Conservation (phyloP, 768 basidiomycete genomes). For the Kwoniella heveanensis region DNA sequence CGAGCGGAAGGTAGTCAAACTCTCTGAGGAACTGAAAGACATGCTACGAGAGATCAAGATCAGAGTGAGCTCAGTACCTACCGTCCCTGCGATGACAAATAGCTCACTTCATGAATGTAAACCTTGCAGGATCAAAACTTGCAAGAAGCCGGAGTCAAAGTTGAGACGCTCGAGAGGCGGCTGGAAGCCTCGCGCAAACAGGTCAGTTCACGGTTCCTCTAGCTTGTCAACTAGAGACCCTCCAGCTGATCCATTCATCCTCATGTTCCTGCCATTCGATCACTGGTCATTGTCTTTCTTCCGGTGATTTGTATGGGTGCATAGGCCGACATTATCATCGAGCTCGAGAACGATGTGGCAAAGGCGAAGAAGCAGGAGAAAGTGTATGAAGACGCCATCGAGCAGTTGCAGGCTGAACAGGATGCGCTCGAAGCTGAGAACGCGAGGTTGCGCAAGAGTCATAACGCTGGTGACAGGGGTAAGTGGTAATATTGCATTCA, state of each 20-base stretch:
- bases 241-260: too few relatives aligned
- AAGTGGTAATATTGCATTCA: too few relatives aligned
- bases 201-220: too few relatives aligned
- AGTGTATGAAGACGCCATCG: conserved; percentile 89
- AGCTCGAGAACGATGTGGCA: conserved; percentile 76
- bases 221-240: too few relatives aligned
- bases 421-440: conserved; percentile 87
- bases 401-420: conserved; percentile 84
- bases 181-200: conserved; percentile 90
- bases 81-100: not conserved
- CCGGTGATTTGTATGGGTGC: too few relatives aligned
- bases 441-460: conserved; percentile 68
- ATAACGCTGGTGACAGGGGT: conserved; percentile 62
- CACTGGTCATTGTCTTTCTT: not conserved
- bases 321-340: conserved; percentile 71
- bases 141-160: conserved; percentile 87
- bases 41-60: conserved; percentile 78
- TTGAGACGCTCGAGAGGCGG: conserved; percentile 90
- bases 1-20: conserved; percentile 78
- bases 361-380: conserved; percentile 86
- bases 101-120: not conserved
- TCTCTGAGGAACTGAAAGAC: conserved; percentile 87
- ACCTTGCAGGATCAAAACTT: conserved; percentile 75
- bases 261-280: not conserved
- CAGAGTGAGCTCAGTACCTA: conserved; percentile 50